Base-by-base conservation (phyloP, 2,329 filamentous ascomycete species). In the Bisporella sp. region DNA sequence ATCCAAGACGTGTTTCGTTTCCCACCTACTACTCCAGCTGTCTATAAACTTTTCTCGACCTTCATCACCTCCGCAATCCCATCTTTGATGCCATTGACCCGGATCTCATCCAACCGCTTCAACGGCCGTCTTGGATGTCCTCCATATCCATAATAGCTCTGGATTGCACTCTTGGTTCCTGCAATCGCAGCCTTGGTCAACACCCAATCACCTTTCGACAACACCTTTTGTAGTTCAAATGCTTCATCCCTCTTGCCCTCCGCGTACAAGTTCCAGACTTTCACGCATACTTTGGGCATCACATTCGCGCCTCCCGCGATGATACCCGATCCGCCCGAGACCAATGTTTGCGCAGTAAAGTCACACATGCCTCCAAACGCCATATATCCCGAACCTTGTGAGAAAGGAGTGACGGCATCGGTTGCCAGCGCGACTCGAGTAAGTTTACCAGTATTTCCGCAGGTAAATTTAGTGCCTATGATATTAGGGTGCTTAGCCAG, bases 391-490 rank as follows among this genome's bases (percentile, higher is more conserved):
- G 75, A 79, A 33, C 79, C 80, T 54, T 77, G 71, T 6, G 69
- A 65, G 53, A 66, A 70, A 8, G 85, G 81, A 0, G 84, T 89
- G 67, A 82, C 81, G 51, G 89, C 87, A 60, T 86, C 73, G 45
- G 84, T 81, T 43, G 82, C 87, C 11, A 78, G 70, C 5, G 89
- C 88, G 4, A 95, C 87, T 32, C 89, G 83, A 9, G 89, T 92
- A 57, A 95, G 77, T 72, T 95, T 95, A 57, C 89, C 89, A 1
- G 88, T 93, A 73, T 89, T 93, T 57, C 87, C 89, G 66, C 89
- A 95, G 40, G 89, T 95, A 75, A 95, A 95, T 69, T 95, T 95
- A 49, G 88, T 91, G 55, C 89, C 89, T 55, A 90, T 73, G 62
- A 95, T 89, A 70, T 95, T 95, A 57, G 83, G 81, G 70, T 95